A percentile compares a stretch with the other conserved stretches of the same genome.
phyloP scores from a whole-genome alignment of 331 rosid species.

The Rosa hybrid region DNA sequence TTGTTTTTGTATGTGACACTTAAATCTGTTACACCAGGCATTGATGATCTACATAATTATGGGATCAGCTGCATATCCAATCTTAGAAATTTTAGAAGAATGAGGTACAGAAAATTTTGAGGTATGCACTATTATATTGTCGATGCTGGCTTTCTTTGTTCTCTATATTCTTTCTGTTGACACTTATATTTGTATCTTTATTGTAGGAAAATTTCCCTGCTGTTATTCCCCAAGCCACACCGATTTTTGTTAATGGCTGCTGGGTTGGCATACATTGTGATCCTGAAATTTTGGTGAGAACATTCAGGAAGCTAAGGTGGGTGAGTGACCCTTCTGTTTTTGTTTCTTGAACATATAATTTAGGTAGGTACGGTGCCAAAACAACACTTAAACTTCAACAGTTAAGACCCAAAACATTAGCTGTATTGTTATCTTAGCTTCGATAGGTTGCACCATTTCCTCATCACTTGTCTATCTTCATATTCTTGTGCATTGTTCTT shows the following conservation, averaged over 20 bases:
- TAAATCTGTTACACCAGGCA: constrained; percentile 30
- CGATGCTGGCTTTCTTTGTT: constrained; percentile 18
- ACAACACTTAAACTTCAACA: neutral
- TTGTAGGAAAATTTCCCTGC: constrained; percentile 73
- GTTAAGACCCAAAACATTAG: neutral
- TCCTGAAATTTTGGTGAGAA: constrained; percentile 93
- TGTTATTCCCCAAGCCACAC: constrained; percentile 89
- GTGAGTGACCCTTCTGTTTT: constrained; percentile 39
- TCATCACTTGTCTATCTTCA: neutral
- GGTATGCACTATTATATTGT: constrained; percentile 32
- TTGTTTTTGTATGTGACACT: no score
- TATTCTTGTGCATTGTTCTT: neutral
- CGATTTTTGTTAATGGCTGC: constrained; percentile 95
- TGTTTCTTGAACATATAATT: neutral
- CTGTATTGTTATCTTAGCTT: neutral
- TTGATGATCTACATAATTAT: constrained; percentile 96
- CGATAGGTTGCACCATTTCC: neutral
- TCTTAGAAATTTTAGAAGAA: constrained; percentile 93
- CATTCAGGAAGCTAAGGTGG: constrained; percentile 77
- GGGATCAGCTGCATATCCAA: constrained; percentile 96
- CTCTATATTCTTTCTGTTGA: constrained; percentile 12
- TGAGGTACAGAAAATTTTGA: constrained; percentile 97
- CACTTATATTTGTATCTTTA: constrained; percentile 14
- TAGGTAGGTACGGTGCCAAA: constrained; percentile 31
- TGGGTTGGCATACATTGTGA: constrained; percentile 99